Conservation (phyloP, 2,329 filamentous ascomycete species). For the Claviceps digitariae region DNA sequence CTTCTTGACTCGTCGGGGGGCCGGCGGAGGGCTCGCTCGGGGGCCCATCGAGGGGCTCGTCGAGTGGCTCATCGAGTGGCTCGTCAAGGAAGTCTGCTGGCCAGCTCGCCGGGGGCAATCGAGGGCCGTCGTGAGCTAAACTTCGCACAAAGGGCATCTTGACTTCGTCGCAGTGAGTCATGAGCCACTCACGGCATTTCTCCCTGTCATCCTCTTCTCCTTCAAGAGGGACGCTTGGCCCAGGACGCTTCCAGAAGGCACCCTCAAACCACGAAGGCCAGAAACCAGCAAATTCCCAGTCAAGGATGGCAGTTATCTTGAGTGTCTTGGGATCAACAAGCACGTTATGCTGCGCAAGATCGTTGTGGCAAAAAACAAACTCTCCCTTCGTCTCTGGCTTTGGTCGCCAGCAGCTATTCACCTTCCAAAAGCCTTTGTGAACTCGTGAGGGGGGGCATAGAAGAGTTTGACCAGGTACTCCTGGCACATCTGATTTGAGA, state of each 20-base stretch:
- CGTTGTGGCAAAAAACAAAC: constrained; percentile 9
- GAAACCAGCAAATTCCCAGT: constrained; percentile 13
- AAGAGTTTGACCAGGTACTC: constrained; percentile 6
- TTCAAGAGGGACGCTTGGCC: constrained; percentile 6
- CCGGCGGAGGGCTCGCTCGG: too few relatives aligned
- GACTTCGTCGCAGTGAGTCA: neutral
- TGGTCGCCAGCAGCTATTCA: neutral
- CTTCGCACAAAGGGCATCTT: too few relatives aligned
- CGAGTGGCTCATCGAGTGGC: too few relatives aligned
- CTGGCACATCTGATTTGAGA: constrained; percentile 5
- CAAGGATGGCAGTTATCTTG: constrained; percentile 19
- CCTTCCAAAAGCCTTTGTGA: too few relatives aligned
- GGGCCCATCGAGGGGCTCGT: too few relatives aligned
- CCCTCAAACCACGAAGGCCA: constrained; percentile 13
- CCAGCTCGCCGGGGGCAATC: too few relatives aligned
- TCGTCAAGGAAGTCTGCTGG: too few relatives aligned
- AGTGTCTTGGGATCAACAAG: constrained; percentile 11
- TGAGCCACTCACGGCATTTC: neutral
- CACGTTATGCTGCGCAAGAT: constrained; percentile 7
- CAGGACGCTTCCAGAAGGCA: constrained; percentile 8
- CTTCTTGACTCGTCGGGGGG: too few relatives aligned
- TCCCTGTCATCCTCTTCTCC: constrained; percentile 5
- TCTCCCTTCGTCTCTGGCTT: constrained; percentile 1
- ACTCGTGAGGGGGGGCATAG: constrained; percentile 1
- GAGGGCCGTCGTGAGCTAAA: too few relatives aligned